Evolutionary conservation across 2,329 filamentous ascomycete genomes (phyloP), one percentile per base, ranked within the genome.

Genomic region (Cladosporium cucumerinum): DNA sequence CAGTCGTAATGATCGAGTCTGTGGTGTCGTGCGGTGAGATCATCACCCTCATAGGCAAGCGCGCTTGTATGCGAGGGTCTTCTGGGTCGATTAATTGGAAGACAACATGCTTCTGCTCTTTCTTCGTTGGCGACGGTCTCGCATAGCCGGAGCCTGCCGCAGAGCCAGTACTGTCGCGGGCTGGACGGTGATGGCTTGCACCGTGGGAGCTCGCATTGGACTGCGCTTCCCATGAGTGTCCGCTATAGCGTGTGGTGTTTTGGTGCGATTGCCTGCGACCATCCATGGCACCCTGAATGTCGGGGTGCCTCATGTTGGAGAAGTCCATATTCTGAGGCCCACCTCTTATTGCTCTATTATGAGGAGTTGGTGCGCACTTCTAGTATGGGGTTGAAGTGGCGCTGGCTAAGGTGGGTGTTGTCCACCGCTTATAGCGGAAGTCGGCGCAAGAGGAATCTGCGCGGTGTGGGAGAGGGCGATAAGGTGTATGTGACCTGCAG

Each of bases 1-100:
- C 94, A 1, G 95, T 98, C 16, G 93, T 95, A 69, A 98, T 92
- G 80, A 99, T 99, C 39, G 93, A 97, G 76, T 98, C 94, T 25
- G 94, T 98, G 61, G 92, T 93, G 82, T 99, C 95, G 78, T 98
- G 93, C 55, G 92, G 92, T 74, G 90, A 97, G 71, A 99, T 97
- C 74, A 96, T 91, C 62, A 94, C 90, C 73, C 90, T 85, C 86
- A 94, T 89, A n/a, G 91, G 90, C 70, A 93, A 82, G 74, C 91
- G 88, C 79, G 89, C 90, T 72, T 76, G 74, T 59, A 75, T 72
- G 48, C 72, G 72, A 63, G 74, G 72, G 66, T 76, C 73, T 54
- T 72, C 67, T n/a, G 67, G 69, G 64, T 75, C 73, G 71, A 92
- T 82, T 63, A 93, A 84, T 78, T 92, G 88, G 78, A 94, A 93